Evolutionary conservation across 2,329 filamentous ascomycete genomes (phyloP), one percentile per base, ranked within the genome.

Genomic region (Talaromyces funiculosus): DNA sequence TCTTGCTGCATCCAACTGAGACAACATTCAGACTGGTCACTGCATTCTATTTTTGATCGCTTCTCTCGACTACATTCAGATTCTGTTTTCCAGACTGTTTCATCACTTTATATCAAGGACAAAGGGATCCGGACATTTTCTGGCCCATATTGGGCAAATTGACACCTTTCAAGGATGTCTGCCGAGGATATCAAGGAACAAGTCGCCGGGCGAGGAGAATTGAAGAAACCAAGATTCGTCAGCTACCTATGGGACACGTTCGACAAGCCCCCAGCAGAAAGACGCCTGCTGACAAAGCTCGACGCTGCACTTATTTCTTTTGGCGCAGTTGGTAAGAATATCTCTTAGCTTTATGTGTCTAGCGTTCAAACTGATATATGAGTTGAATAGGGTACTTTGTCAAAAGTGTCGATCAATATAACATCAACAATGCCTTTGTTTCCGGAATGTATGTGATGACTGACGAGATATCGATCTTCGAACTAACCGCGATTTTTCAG

Each of bases 241-340:
- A 77, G 75, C 64, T 82, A 81, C 57, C 69, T 83, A 57, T 83
- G 80, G 80, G 81, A 83, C 68, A 80, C 77, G 0, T 74, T 81
- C 22, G 81, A 83, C 65, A 82, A 82, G 63, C 74, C 78, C 0
- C 78, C 76, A 0, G 76, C 81, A 53, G 80, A 82, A 64, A 72
- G 80, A 5, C 72, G 72, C 62, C 73, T 82, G 38, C 65, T 82
- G 29, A 79, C 79, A 63, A 82, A 82, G 66, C 67, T 82, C 20
- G 80, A 82, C 67, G 68, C 73, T 14, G 77, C 75, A 2, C 72
- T 83, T 26, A 66, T 83, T 29, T 80, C 77, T 0, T 81, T 82
- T 68, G 77, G 78, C 0, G 74, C 72, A 18, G 56, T 73, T 7
- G 78, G 79, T 75, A 65, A 24, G 57, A 26, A 20, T 3, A 24